Base-by-base conservation (phyloP, 768 basidiomycete species). In the Tulasnella sp. region DNA sequence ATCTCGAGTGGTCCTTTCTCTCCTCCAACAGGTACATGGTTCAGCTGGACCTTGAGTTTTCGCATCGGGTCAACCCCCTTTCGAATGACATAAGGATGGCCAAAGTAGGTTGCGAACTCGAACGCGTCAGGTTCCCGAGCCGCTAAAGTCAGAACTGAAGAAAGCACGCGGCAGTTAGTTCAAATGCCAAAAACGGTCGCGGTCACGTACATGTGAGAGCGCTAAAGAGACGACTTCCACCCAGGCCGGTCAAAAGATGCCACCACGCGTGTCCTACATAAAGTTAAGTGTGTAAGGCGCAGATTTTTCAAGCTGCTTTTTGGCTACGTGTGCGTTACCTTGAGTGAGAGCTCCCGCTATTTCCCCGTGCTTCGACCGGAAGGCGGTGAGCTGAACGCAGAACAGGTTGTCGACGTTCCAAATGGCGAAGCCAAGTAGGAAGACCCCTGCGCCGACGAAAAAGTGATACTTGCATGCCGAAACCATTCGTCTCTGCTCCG, bases 391-490 rank as follows among this genome's bases (percentile, higher is more conserved):
- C 9, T 38, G 41, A n/a, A 61, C 60, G 56, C 72, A 73, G 50
- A 71, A 72, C 24, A 72, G 52, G 58, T 73, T 73, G 56, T 73
- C 72, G 17, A 72, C 43, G 55, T 73, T 73, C 72, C 72, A 73
- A 29, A 72, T 64, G 2, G 58, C 64, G 56, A 73, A 73, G 0
- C 70, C 72, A 0, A 64, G n/a, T 2, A 65, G 61, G 54, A 72
- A 73, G 2, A 64, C 66, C 3, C 56, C 58, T 4, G 67, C 49
- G 11, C 72, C 72, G 17, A 19, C 56, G 2, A 54, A 41, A 24
- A 70, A 60, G 10, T 66, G 59, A 1, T 58, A 53, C 58, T 29
- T 70, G 62, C 51, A 59, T 43, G n/a, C 47, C 17, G 54, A 64
- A 5, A 21, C 27, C 21, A 24, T 48, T 13, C 26, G 49, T 17